Conservation (phyloP, 2,329 filamentous ascomycete genomes). For the Cadophora sp. region DNA sequence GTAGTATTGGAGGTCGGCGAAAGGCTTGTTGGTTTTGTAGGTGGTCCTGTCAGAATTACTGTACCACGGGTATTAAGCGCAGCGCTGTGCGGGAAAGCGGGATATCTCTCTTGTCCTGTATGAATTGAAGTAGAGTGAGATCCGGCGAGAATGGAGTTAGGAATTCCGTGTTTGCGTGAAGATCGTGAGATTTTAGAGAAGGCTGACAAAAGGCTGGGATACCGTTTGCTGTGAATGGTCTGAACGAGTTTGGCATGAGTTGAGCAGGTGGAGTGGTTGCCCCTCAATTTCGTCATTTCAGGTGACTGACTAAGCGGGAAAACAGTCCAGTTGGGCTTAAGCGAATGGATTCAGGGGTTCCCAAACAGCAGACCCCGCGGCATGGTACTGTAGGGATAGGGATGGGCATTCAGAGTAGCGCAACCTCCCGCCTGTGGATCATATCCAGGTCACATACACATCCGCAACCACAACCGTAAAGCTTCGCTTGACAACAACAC, state of each 20-base stretch:
- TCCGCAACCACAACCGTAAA: neutral
- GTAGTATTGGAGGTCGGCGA: neutral
- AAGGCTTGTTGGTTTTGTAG: conserved; percentile 6
- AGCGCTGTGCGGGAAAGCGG: too few species aligned
- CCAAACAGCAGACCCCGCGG: too few species aligned
- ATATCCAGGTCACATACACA: too few species aligned
- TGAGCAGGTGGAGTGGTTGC: neutral
- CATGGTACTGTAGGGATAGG: too few species aligned
- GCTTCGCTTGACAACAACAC: neutral
- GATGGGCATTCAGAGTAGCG: neutral
- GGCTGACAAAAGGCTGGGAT: neutral
- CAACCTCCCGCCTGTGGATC: conserved; percentile 7
- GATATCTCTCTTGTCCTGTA: too few species aligned
- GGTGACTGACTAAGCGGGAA: conserved; percentile 18
- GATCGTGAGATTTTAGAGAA: conserved; percentile 16
- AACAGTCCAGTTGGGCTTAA: neutral
- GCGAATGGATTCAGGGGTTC: conserved; percentile 13
- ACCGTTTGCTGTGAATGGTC: neutral
- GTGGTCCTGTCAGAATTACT: conserved; percentile 2
- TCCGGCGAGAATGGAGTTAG: neutral
- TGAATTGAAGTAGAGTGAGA: too few species aligned
- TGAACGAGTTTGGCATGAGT: neutral
- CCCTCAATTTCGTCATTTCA: conserved; percentile 24
- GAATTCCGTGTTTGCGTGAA: neutral
- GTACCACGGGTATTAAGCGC: neutral